Base-by-base conservation (phyloP, 176 grass and related monocot genomes). In the Eremochloa ophiuroides region DNA sequence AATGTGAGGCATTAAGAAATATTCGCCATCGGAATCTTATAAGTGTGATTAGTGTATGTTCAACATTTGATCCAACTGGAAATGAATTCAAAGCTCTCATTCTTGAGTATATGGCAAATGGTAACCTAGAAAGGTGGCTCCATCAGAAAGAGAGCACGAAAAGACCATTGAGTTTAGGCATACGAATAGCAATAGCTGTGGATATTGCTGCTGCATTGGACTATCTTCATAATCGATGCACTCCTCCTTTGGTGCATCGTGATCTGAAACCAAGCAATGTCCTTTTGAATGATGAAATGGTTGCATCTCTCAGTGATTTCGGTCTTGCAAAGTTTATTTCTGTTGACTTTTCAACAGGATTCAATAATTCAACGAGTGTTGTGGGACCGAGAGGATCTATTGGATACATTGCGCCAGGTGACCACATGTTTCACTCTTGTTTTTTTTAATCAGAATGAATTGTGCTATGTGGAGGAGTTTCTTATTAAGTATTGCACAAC, bases 11-110 rank as follows among this genome's bases (percentile, higher is more conserved):
- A 4, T 73, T 89, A 11, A 82, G 87, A 82, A 82, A 63, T 16
- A 85, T 66, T 31, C 56, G 82, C 0, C 87, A 89, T 11, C 42
- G 81, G 2, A 89, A 89, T 77, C 82, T 89, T 8, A 65, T 85
- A 5, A 13, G 56, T 28, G 73, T 82, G 34, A 12, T 85, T 10
- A 89, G 82, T 65, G 22, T 26, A 25, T 89, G 87, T 22, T 79
- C 71, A 14, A 75, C 31, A 11, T 37, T 81, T 10, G 82, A 89
- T 28, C 16, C 4, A 8, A 63, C 6, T 10, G 63, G 77, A 27
- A 81, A 89, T 71, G 82, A 85, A 6, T 89, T 90, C 34, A 86
- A 76, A 29, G 88, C 87, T 27, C 60, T 89, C 9, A 73, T 89
- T 18, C 79, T 89, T 17, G 71, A 85, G 51, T 89, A 71, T 18